Evolutionary conservation across 495 filamentous ascomycete species (phyloP), one percentile per base, ranked within the genome.

Genomic region (Lophiotrema nucula): DNA sequence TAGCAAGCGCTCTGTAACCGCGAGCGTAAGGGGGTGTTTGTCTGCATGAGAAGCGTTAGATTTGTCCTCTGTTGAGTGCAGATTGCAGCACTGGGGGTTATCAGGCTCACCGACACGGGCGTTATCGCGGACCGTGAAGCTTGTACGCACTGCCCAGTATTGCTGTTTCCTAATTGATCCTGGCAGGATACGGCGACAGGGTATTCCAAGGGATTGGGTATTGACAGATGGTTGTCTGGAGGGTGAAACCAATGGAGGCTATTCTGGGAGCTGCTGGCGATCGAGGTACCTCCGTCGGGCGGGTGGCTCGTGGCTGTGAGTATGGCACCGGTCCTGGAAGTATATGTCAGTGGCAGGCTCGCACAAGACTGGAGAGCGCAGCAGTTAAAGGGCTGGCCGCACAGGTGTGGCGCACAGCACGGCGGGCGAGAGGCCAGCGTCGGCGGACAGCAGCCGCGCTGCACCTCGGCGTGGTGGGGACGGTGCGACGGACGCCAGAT

Each of bases 341-440:
- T 49, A 45, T 48, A 51, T 57, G 62, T 65, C 47, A 65, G 62
- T 53, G 43, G 23, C 49, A 48, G 59, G 22, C 22, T 13, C 25
- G 38, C 46, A 46, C 50, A 60, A n/a, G 21, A 26, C 4, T 51
- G 18, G 47, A 31, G 21, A 51, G 56, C 47, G 51, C 33, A 47
- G 44, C 55, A 43, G 49, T 56, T 38, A 26, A 60, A 16, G 46
- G 56, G 61, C 27, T 47, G 61, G 56, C 56, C 60, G 50, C 61
- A 65, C 27, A 24, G 10, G 33, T 55, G 62, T 65, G 62, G 57
- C 62, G 62, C 62, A 65, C 62, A 65, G 35, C n/a, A n/a, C n/a
- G n/a, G n/a, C n/a, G n/a, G 39, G 22, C 37, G 38, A 50, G 31
- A 59, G 56, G 61, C 49, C 56, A 56, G 56, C 24, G 45, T 19